These are phyloP conservation scores for Fibroporia radiculosa DNA, from an alignment of 768 basidiomycete species.

Conservation along the genomic window DNA sequence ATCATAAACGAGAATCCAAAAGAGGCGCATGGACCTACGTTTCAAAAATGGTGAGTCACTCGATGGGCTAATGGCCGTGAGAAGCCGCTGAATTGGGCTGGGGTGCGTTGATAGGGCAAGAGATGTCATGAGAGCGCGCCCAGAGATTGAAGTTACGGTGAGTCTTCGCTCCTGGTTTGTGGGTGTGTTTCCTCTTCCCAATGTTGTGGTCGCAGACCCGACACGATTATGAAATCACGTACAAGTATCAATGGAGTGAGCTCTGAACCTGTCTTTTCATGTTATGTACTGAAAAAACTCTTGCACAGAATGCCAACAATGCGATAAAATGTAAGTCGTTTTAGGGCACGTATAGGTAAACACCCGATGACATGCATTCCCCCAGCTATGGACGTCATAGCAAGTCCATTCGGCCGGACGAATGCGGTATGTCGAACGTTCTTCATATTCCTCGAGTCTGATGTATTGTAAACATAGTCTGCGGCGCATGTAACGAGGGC, in stretches of 20 bases:
- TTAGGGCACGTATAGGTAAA: neutral
- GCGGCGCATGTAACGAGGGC: constrained; percentile 58
- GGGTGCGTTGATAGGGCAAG: constrained; percentile 42
- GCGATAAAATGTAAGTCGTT: constrained; percentile 48
- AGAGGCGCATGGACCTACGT: constrained; percentile 67
- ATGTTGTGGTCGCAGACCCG: constrained; percentile 36
- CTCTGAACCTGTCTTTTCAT: constrained; percentile 2
- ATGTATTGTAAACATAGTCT: constrained; percentile 34
- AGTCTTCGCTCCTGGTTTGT: constrained; percentile 5
- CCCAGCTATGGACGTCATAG: constrained; percentile 65
- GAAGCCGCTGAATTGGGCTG: neutral
- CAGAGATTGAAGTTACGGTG: constrained; percentile 69
- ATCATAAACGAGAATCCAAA: constrained; percentile 62
- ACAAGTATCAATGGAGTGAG: constrained; percentile 71
- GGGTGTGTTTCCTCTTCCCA: neutral
- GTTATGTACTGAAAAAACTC: neutral
- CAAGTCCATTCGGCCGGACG: constrained; percentile 61
- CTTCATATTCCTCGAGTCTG: neutral
- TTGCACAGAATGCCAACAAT: constrained; percentile 50
- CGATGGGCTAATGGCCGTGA: neutral
- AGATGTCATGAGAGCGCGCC: constrained; percentile 58
- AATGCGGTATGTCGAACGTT: constrained; percentile 42
- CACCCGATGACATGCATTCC: neutral
- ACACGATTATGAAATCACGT: constrained; percentile 70
- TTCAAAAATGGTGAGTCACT: constrained; percentile 54